Conservation (phyloP, 2,329 filamentous ascomycete genomes). For the Hymenoscyphus linearis region DNA sequence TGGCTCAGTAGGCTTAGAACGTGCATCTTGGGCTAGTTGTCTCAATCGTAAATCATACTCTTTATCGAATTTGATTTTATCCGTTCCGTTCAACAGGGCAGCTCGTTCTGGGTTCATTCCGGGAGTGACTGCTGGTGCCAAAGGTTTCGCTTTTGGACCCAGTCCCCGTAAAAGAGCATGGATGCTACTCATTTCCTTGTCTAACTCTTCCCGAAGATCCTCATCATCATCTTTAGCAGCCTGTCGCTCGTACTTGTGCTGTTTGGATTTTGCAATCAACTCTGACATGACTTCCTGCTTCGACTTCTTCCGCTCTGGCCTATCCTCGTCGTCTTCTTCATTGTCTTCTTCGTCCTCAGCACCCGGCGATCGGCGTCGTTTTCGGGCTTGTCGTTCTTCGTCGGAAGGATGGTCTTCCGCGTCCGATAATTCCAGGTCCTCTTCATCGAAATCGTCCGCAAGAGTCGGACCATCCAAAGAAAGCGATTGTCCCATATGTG, state of each 20-base stretch:
- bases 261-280: conserved; percentile 93
- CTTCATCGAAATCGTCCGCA: conserved; percentile 74
- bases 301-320: conserved; percentile 82
- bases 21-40: conserved; percentile 76
- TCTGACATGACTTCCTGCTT: conserved; percentile 98
- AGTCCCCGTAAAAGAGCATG: conserved; percentile 63
- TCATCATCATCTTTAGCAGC: conserved; percentile 90
- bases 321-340: conserved; percentile 46
- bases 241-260: conserved; percentile 91
- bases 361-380: conserved; percentile 49
- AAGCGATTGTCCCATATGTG: conserved; percentile 76
- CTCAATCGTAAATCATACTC: conserved; percentile 83
- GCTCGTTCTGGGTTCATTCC: conserved; percentile 60
- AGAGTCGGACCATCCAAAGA: conserved; percentile 51
- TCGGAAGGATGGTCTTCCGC: conserved; percentile 53
- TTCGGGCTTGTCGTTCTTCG: conserved; percentile 49
- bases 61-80: conserved; percentile 67
- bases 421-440: conserved; percentile 56
- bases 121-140: conserved; percentile 33
- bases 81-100: conserved; percentile 52
- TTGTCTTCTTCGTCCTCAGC: conserved; percentile 45
- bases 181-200: conserved; percentile 75
- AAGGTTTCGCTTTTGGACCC: conserved; percentile 42
- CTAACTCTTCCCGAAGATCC: conserved; percentile 75
- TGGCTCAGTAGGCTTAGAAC: conserved; percentile 78